Conservation (phyloP, 2,329 filamentous ascomycete genomes). For the Botrytis cinerea region DNA sequence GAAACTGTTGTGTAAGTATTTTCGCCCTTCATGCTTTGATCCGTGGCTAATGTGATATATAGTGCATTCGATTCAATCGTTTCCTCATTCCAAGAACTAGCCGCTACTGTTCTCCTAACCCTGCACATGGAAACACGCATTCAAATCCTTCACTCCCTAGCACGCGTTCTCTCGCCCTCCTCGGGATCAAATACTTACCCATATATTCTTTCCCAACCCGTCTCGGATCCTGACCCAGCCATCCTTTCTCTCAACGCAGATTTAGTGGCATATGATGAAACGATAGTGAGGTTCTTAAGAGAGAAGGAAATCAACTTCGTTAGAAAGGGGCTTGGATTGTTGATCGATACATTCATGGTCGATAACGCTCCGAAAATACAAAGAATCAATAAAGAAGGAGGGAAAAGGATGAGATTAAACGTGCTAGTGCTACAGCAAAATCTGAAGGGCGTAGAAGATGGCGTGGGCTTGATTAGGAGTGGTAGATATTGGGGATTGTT, state of each 20-base stretch:
- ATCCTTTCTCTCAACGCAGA: constrained; percentile 83
- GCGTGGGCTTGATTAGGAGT: constrained; percentile 63
- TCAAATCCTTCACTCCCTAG: constrained; percentile 78
- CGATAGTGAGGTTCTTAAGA: constrained; percentile 71
- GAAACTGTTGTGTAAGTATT: constrained; percentile 74
- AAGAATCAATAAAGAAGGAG: constrained; percentile 82
- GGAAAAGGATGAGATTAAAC: constrained; percentile 87
- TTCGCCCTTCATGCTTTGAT: neutral
- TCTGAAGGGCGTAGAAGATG: constrained; percentile 84
- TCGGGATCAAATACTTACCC: constrained; percentile 49
- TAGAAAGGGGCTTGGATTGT: constrained; percentile 70
- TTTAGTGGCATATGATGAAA: constrained; percentile 85
- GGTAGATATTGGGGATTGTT: constrained; percentile 71
- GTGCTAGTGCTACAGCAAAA: constrained; percentile 95
- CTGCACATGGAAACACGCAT: constrained; percentile 87
- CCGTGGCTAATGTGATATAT: constrained; percentile 20
- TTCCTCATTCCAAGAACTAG: constrained; percentile 78
- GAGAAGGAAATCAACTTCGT: constrained; percentile 73
- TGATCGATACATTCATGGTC: constrained; percentile 80
- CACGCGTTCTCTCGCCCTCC: constrained; percentile 60
- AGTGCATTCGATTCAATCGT: constrained; percentile 87
- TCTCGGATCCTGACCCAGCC: constrained; percentile 74
- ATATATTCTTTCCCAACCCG: constrained; percentile 68
- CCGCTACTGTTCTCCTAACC: constrained; percentile 75
- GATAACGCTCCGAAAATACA: constrained; percentile 69